Base-by-base conservation (phyloP, 139 green algal species). In the Chlorella vulgaris region DNA sequence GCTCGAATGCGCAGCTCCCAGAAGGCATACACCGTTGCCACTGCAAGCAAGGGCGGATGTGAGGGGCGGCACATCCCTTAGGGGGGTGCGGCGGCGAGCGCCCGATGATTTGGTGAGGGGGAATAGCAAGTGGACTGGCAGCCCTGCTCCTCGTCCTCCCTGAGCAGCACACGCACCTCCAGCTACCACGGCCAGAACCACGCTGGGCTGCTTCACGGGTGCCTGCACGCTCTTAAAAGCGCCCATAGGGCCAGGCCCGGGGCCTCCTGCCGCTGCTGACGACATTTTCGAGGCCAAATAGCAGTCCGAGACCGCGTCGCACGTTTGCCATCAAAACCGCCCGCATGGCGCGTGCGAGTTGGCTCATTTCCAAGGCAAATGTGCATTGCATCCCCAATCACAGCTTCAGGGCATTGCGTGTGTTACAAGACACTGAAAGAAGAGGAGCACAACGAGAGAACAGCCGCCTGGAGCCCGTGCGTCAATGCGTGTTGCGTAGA, bases 171-270 rank as follows among this genome's bases (percentile, higher is more conserved):
- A 29, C 70, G 43, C 70, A 78, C 70, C 33, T 1, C 47, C 33
- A 1, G 70, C 70, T 2, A 38, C 47, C 50, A 65, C 53, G 0
- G 21, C 53, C 33, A 66, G 24, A 3, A 26, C 33, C 19, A 78
- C 47, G 0, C 7, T 51, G 21, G 18, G 15, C 31, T 67, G 53
- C 19, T 78, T 78, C 6, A 62, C 29, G 4, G 53, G 31, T 4
- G 38, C 28, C 70, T 78, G 70, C 4, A 47, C 8, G 70, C 47
- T 76, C 69, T 76, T 65, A 47, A 78, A 78, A 33, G 31, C 31
- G 50, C 53, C 53, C 21, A 19, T 3, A 6, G 50, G 31, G 31
- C 70, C 70, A 3, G 33, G 70, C 0, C 70, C 70, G 0, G 70
- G 70, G 18, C 70, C 70, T 31, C 70, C 70, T 4, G 40, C 70